Evolutionary conservation across 1,284 basidiomycete species (phyloP).

Genomic region (Heterobasidion parviporum): DNA sequence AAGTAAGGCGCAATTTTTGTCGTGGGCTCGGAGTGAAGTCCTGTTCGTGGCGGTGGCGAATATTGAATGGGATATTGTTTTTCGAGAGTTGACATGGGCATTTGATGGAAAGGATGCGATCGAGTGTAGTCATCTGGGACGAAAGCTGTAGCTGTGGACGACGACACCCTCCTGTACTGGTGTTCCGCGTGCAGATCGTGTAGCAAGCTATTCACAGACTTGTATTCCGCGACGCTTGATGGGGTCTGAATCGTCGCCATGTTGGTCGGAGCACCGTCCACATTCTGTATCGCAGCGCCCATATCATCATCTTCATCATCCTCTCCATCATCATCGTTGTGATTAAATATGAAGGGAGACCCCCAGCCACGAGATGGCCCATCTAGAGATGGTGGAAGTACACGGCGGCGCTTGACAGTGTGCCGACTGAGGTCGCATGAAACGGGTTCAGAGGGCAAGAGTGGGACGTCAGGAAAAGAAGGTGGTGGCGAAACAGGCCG

Average conservation of each 20-base stretch:
- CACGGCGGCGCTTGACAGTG: slow-evolving; percentile 23
- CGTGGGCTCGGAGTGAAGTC: background rate
- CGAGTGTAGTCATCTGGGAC: background rate
- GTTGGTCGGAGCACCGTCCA: background rate
- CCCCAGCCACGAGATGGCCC: slow-evolving; percentile 11
- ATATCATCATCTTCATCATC: slow-evolving; percentile 23
- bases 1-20: background rate
- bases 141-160: background rate
- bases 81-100: background rate
- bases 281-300: background rate
- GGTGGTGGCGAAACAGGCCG: slow-evolving; percentile 38
- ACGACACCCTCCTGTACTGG: slow-evolving; percentile 41
- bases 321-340: slow-evolving; percentile 10
- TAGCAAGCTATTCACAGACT: slow-evolving; percentile 49
- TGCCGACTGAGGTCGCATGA: slow-evolving; percentile 5
- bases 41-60: background rate
- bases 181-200: slow-evolving; percentile 61
- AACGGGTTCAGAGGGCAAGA: slow-evolving; percentile 3
- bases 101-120: background rate
- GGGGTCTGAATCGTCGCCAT: slow-evolving; percentile 6
- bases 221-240: slow-evolving; percentile 31
- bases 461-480: slow-evolving; percentile 3
- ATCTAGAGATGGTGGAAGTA: slow-evolving; percentile 17
- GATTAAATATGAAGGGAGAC: background rate
- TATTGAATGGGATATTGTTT: background rate